These are phyloP conservation scores for Penicillium olsonii DNA, from an alignment of 2,329 filamentous ascomycete species.

Conservation along the genomic window DNA sequence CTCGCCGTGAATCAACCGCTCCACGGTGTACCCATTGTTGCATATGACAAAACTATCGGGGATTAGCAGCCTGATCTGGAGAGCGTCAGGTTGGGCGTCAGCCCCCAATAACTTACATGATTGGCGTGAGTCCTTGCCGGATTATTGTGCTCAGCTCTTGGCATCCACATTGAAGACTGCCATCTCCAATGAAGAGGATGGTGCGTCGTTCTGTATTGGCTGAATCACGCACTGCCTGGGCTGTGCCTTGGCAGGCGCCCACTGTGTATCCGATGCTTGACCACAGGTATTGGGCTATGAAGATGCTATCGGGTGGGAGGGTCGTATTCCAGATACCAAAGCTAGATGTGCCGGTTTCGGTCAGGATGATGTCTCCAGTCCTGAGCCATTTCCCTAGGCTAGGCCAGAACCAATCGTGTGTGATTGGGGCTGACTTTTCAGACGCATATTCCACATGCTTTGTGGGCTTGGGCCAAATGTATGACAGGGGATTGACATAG, in stretches of 20 bases:
- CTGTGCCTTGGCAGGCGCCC: slow-evolving; percentile 7
- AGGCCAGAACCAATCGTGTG: slow-evolving; percentile 8
- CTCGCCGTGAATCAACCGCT: slow-evolving; percentile 71
- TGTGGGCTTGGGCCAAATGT: neutral
- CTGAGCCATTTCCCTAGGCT: slow-evolving; percentile 2
- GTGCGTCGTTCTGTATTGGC: slow-evolving; percentile 49
- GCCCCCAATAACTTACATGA: slow-evolving; percentile 50
- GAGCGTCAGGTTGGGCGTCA: neutral
- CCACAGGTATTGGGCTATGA: slow-evolving; percentile 10
- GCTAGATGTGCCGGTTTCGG: slow-evolving; percentile 13
- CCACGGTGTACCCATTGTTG: slow-evolving; percentile 83
- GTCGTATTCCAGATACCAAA: slow-evolving; percentile 5
- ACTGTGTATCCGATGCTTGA: slow-evolving; percentile 12
- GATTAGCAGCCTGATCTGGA: neutral
- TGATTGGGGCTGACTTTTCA: neutral
- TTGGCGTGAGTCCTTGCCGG: slow-evolving; percentile 69
- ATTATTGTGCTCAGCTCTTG: slow-evolving; percentile 85
- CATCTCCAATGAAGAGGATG: slow-evolving; percentile 81
- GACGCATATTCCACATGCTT: neutral
- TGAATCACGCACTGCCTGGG: slow-evolving; percentile 1
- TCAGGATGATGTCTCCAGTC: slow-evolving; percentile 7
- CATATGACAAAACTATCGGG: slow-evolving; percentile 65
- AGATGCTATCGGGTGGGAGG: slow-evolving; percentile 3
- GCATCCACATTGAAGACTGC: slow-evolving; percentile 78
- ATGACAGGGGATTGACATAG: neutral